Evolutionary conservation across 257 asterid genomes (phyloP), one percentile per base, ranked within the genome.

Genomic region (Capsicum rhomboideum): DNA sequence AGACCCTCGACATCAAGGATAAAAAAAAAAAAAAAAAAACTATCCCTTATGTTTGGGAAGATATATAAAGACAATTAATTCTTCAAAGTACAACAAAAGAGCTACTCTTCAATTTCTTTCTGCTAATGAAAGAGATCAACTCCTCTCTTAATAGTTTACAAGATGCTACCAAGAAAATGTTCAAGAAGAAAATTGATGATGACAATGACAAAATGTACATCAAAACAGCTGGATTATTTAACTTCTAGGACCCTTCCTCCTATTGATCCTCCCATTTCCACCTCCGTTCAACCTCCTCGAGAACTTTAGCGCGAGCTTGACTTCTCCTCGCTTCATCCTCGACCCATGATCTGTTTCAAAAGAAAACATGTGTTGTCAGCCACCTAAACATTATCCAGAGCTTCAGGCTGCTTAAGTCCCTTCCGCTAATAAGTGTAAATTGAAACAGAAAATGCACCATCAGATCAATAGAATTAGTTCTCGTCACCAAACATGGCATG

Each of bases 311-410:
- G 9, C 98, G 97, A 46, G 90, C 87, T 84, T 90, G 96, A 89
- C 94, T 93, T 87, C 91, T 97, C 78, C 90, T 90, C 10, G 97
- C 99, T 88, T 97, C 99, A 9, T 93, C 98, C 87, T 92, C 97
- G n/a, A 95, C 90, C 99, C 98, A 97, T 49, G 97, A 92, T 86
- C 99, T 97, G 93, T 79, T 28, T 77, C 28, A 28, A 77, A 28
- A 77, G 5, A 77, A 77, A 77, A 77, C 82, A 77, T 50, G 63
- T 46, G 50, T 50, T 50, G 82, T 77, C 64, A 77, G 50, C 42
- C n/a, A 49, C 46, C 63, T 26, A 52, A 0, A 74, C 21, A 74
- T 7, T 23, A 23, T 74, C 42, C 0, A 0, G 80, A 46, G 59
- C 1, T 29, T 17, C 77, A 67, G 77, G 17, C 11, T 20, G 26